Evolutionary conservation across 441 rosid genomes (phyloP), one percentile per base, ranked within the genome.

Genomic region (Aquilaria agallochum): DNA sequence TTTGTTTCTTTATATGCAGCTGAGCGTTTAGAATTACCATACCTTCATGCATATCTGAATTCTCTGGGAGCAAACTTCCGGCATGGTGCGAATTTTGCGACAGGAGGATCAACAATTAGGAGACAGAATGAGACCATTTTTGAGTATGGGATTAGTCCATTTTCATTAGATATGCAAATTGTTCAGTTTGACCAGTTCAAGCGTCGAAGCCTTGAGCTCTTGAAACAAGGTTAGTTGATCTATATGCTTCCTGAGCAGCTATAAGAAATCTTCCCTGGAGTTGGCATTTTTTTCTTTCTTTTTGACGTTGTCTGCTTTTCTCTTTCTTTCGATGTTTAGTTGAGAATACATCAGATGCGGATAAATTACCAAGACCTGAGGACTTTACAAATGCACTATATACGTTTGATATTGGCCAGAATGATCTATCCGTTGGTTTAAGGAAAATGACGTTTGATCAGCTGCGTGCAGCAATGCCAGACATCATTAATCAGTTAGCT

Each of bases 391-490:
- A 76, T 77, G 97, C 98, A 53, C 76, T 93, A 56, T 88, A 90
- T 72, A 93, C 96, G 9, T 90, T 90, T 65, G 98, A 93, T 70
- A 88, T 93, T 34, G 97, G 98, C 60, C 97, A 93, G 70, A 93
- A 93, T 69, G 98, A 93, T 77, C 92, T 93, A 58, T 88, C 91
- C 34, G 85, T 83, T 50, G 97, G 95, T 53, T 85, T 93, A 59
- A 58, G 97, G 67, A 87, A 70, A 70, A 68, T 85, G 91, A 85
- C 75, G 62, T 33, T 50, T 0, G 91, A 90, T 70, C 92, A 93
- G 68, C 92, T 93, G 55, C 77, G 75, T 34, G 86, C 88, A 15
- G 74, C 90, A 0, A 32, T 93, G 72, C 97, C 96, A 0, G 92
- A 85, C 53, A 88, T 93, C 50, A 55, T 83, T 34, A 74, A 77